phyloP scores from a whole-genome alignment of 2,329 filamentous ascomycete species.

The Hypomyces rosellus region DNA sequence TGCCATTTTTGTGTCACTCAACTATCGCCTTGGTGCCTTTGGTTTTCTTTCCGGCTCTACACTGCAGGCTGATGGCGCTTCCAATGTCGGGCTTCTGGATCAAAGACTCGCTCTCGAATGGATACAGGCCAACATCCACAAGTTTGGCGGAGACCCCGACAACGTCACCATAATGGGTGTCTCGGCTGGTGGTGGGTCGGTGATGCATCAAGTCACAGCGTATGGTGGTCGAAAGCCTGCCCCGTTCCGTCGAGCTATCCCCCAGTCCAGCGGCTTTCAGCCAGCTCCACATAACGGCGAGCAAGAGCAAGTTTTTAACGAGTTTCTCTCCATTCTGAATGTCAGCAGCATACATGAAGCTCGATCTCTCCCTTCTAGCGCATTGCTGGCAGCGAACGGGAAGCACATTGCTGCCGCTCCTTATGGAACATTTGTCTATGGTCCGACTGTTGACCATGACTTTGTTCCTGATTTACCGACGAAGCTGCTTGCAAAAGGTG shows the following conservation, averaged over 20 bases:
- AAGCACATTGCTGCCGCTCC: slow-evolving; percentile 8
- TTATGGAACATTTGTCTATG: slow-evolving; percentile 5
- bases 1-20: slow-evolving; percentile 7
- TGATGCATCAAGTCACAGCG: slow-evolving; percentile 14
- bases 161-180: slow-evolving; percentile 56
- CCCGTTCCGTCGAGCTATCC: slow-evolving; percentile 13
- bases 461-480: slow-evolving; percentile 11
- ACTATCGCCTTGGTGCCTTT: slow-evolving; percentile 8
- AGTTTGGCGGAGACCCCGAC: slow-evolving; percentile 28
- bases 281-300: slow-evolving; percentile 6
- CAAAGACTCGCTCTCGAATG: slow-evolving; percentile 29
- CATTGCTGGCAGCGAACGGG: slow-evolving; percentile 1
- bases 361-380: background rate
- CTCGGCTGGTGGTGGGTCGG: slow-evolving; percentile 13
- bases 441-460: slow-evolving; percentile 8
- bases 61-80: slow-evolving; percentile 1
- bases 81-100: slow-evolving; percentile 27
- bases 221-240: slow-evolving; percentile 7
- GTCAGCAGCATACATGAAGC: slow-evolving; percentile 8
- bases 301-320: slow-evolving; percentile 2
- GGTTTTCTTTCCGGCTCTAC: slow-evolving; percentile 9
- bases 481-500: slow-evolving; percentile 8
- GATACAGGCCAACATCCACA: slow-evolving; percentile 13
- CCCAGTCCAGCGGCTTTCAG: slow-evolving; percentile 3
- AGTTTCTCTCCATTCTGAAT: slow-evolving; percentile 6